Evolutionary conservation across 192 early-diverging fungal species (phyloP).

Genomic region (Backusella liffmaniae): DNA sequence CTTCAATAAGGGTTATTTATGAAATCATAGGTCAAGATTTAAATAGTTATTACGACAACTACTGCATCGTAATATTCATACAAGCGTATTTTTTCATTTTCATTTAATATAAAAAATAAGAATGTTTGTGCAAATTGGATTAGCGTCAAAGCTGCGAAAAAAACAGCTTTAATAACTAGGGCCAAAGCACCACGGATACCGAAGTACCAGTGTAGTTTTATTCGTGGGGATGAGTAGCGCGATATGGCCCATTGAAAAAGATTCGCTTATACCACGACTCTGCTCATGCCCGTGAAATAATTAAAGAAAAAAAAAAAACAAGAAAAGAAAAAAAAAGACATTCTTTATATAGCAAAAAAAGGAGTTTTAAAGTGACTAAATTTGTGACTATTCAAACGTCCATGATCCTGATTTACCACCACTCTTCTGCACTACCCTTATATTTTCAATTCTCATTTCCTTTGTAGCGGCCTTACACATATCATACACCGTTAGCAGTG

Average conservation of each 20-base stretch:
- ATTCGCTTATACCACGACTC: constrained; percentile 22
- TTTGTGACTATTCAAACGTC: constrained; percentile 8
- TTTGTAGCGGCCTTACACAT: constrained; percentile 95
- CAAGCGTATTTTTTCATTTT: not conserved
- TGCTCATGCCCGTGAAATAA: constrained; percentile 4
- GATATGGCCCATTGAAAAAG: constrained; percentile 11
- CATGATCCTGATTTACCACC: constrained; percentile 82
- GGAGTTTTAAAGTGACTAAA: constrained; percentile 1
- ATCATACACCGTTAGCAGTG: constrained; percentile 87
- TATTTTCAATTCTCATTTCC: constrained; percentile 72
- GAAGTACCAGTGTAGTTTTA: not conserved
- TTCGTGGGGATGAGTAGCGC: constrained; percentile 18
- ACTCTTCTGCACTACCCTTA: constrained; percentile 75
- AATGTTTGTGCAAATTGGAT: constrained; percentile 18
- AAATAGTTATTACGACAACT: too few relatives aligned
- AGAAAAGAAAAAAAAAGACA: not conserved
- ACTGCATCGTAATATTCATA: too few relatives aligned
- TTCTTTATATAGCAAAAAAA: not conserved
- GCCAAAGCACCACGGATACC: constrained; percentile 8
- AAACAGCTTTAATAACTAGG: constrained; percentile 9
- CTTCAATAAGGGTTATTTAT: too few relatives aligned
- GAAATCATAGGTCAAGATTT: too few relatives aligned
- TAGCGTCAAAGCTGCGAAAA: constrained; percentile 14
- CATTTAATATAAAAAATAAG: not conserved
- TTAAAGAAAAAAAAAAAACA: constrained; percentile 10